Evolutionary conservation across 108 stramenopile species (phyloP).

Genomic region (Thalassiosira profunda): DNA sequence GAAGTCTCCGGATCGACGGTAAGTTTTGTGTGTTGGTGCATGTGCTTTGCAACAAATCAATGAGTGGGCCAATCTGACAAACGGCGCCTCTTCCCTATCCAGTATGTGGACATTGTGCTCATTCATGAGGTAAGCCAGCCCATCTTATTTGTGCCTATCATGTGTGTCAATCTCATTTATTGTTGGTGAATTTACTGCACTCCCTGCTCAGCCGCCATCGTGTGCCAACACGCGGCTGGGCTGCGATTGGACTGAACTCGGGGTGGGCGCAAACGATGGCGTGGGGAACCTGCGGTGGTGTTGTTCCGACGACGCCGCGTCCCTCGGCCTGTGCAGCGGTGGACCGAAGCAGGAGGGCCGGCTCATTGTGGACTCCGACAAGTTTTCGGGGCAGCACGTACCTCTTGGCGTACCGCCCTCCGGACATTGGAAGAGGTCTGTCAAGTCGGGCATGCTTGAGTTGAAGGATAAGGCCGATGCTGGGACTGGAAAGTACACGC

Average conservation of each 20-base stretch:
- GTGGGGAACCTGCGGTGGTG: constrained; percentile 72
- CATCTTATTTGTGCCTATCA: neutral
- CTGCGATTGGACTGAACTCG: constrained; percentile 84
- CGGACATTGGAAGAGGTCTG: constrained; percentile 51
- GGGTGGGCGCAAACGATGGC: constrained; percentile 67
- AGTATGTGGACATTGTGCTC: constrained; percentile 48
- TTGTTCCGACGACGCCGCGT: constrained; percentile 77
- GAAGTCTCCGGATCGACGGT: constrained; percentile 17
- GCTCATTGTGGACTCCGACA: constrained; percentile 64
- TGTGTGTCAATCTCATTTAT: neutral
- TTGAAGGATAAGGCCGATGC: constrained; percentile 49
- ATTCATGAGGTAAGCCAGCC: constrained; percentile 42
- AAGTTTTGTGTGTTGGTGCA: neutral
- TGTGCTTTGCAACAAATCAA: neutral
- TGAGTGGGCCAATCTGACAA: constrained; percentile 28
- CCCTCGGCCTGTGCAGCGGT: constrained; percentile 60
- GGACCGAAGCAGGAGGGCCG: constrained; percentile 58
- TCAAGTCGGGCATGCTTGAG: constrained; percentile 54
- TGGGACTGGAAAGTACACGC: constrained; percentile 67
- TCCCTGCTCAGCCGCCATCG: constrained; percentile 50
- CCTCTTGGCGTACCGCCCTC: constrained; percentile 63
- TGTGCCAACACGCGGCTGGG: constrained; percentile 70
- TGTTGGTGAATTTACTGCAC: neutral
- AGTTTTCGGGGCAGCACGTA: constrained; percentile 68
- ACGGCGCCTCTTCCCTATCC: constrained; percentile 26